Evolutionary conservation across 441 rosid species (phyloP).

Genomic region (Euphorbia corollata): DNA sequence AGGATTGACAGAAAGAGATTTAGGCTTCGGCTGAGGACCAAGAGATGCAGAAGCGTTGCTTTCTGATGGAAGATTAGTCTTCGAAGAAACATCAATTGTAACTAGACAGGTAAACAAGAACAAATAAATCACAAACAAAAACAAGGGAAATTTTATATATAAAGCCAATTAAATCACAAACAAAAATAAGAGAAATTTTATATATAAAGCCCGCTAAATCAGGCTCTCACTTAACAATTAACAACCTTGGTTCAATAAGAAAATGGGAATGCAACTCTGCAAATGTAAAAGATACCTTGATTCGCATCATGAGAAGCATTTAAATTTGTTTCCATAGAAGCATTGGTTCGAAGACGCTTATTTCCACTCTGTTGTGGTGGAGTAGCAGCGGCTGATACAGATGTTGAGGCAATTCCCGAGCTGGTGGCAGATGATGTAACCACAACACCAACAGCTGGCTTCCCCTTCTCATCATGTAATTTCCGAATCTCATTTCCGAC

Average conservation of each 20-base stretch:
- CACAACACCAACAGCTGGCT: not conserved
- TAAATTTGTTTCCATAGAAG: not conserved
- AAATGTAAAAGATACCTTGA: not conserved
- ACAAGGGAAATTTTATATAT: too few species aligned
- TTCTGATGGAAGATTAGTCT: not conserved
- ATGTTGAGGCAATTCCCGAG: not conserved
- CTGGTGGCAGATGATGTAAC: not conserved
- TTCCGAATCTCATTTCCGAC: not conserved
- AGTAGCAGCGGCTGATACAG: not conserved
- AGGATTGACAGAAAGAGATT: not conserved
- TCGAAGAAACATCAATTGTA: not conserved
- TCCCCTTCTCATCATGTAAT: not conserved
- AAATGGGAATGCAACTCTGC: not conserved
- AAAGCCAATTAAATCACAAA: not conserved
- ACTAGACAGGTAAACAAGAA: not conserved
- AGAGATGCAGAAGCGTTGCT: not conserved
- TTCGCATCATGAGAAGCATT: not conserved
- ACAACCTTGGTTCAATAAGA: not conserved
- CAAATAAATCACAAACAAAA: not conserved
- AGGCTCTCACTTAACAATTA: not conserved
- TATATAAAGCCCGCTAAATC: not conserved
- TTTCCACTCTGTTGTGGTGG: not conserved
- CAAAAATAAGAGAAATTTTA: not conserved
- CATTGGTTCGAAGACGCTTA: conserved; percentile 15
- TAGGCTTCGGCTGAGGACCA: not conserved